Percentiles rank a stretch among this genome's conserved stretches.
phyloP scores from a whole-genome alignment of 768 basidiomycete genomes.

The Tylopilus plumbeoviolaceoides region DNA sequence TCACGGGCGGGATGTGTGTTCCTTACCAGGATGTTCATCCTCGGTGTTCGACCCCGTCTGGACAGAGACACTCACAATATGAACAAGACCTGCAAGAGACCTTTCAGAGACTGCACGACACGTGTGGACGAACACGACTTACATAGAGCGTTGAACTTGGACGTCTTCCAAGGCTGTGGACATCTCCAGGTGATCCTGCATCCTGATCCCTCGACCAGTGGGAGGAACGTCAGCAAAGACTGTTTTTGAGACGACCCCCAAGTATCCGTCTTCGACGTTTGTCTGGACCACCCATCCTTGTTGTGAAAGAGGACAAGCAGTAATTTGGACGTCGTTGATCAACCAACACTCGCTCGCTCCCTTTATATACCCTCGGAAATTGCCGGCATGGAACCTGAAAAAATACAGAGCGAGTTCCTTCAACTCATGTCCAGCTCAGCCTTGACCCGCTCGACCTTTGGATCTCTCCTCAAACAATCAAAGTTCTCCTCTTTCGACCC shows the following conservation, averaged over 20 bases:
- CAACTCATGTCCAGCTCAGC: slow-evolving; percentile 17
- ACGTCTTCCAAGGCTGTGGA: slow-evolving; percentile 40
- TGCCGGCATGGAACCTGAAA: slow-evolving; percentile 19
- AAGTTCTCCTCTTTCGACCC: slow-evolving; percentile 82
- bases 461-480: slow-evolving; percentile 72
- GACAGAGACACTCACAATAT: slow-evolving; percentile 24
- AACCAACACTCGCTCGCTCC: not conserved
- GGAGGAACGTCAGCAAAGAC: slow-evolving; percentile 88
- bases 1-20: slow-evolving; percentile 61
- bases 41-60: slow-evolving; percentile 38
- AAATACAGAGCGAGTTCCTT: not conserved
- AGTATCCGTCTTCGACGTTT: slow-evolving; percentile 68
- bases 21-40: slow-evolving; percentile 90
- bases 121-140: slow-evolving; percentile 2
- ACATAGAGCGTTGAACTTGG: slow-evolving; percentile 2
- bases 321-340: slow-evolving; percentile 77
- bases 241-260: slow-evolving; percentile 74
- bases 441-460: slow-evolving; percentile 62
- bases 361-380: slow-evolving; percentile 32
- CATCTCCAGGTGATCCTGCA: slow-evolving; percentile 90
- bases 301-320: slow-evolving; percentile 55
- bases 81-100: not conserved
- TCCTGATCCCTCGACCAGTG: slow-evolving; percentile 86
- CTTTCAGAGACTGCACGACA: slow-evolving; percentile 1
- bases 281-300: slow-evolving; percentile 83